Percentiles rank a stretch among this genome's conserved stretches.
phyloP scores from a whole-genome alignment of 257 asterid genomes.

The Henckelia pumila region DNA sequence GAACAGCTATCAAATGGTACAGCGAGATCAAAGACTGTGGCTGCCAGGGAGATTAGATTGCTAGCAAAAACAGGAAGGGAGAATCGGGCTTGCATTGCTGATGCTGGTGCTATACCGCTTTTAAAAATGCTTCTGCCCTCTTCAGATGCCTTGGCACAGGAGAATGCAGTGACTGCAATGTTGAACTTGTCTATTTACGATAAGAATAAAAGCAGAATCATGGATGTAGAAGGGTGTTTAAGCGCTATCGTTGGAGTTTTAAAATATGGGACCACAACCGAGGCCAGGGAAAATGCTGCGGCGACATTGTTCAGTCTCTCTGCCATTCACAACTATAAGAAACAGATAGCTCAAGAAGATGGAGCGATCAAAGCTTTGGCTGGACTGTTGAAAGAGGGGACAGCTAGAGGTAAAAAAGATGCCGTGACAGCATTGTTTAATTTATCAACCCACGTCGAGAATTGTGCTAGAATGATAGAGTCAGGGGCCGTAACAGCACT shows the following conservation, averaged over 20 bases:
- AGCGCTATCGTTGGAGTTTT: conserved; percentile 62
- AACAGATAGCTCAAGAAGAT: conserved; percentile 58
- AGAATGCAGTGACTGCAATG: conserved; percentile 88
- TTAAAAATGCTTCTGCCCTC: conserved; percentile 55
- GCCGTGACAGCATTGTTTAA: conserved; percentile 89
- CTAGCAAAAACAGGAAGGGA: conserved; percentile 76
- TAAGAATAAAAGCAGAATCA: conserved; percentile 65
- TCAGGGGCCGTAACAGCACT: conserved; percentile 71
- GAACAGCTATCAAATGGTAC: conserved; percentile 65
- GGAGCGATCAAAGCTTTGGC: conserved; percentile 83
- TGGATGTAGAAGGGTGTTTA: conserved; percentile 81
- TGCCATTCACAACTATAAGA: conserved; percentile 84
- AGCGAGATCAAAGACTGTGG: conserved; percentile 55
- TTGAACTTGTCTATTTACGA: conserved; percentile 81
- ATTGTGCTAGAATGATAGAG: conserved; percentile 63
- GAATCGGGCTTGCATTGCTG: conserved; percentile 79
- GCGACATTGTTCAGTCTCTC: conserved; percentile 94
- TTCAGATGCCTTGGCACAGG: conserved; percentile 68
- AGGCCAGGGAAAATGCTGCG: conserved; percentile 91
- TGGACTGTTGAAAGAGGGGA: conserved; percentile 57
- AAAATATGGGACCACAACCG: conserved; percentile 64
- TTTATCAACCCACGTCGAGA: conserved; percentile 70
- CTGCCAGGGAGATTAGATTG: conserved; percentile 77
- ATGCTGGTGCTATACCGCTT: conserved; percentile 78
- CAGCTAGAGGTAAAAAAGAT: conserved; percentile 80